A percentile compares a stretch with the other conserved stretches of the same genome.
Conservation (phyloP, 2,329 filamentous ascomycete genomes). For the Aureobasidium uvarum region DNA sequence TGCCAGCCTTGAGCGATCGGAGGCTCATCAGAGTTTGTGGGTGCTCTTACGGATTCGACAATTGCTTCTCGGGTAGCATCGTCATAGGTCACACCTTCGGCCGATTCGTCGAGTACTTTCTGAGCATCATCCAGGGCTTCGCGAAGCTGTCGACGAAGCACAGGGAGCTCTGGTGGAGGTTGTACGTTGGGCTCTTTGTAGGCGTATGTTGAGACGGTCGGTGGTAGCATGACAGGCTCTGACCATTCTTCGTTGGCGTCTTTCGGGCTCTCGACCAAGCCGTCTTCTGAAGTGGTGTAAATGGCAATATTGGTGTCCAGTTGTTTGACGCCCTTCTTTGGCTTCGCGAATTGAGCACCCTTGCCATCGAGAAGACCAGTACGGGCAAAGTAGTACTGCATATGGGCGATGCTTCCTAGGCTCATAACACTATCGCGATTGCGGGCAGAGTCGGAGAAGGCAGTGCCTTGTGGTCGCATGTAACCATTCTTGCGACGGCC, state of each 20-base stretch:
- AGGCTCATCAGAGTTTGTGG: conserved; percentile 29
- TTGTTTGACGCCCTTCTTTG: conserved; percentile 51
- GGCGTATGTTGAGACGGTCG: conserved; percentile 94
- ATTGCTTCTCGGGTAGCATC: conserved; percentile 22
- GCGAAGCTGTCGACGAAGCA: conserved; percentile 69
- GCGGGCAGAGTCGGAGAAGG: conserved; percentile 86
- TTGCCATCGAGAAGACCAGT: conserved; percentile 93
- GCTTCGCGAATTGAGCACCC: conserved; percentile 77
- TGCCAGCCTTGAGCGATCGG: conserved; percentile 63
- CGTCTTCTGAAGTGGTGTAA: conserved; percentile 11
- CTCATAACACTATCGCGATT: conserved; percentile 95
- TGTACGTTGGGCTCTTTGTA: conserved; percentile 77
- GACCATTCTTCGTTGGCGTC: conserved; percentile 53
- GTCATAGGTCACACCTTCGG: not conserved
- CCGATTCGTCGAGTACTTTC: conserved; percentile 60
- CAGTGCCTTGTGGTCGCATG: conserved; percentile 79
- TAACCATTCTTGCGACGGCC: conserved; percentile 68
- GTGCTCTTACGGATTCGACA: conserved; percentile 36
- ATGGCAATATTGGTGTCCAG: conserved; percentile 4
- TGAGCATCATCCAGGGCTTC: conserved; percentile 67
- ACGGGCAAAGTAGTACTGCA: conserved; percentile 97
- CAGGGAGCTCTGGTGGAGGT: conserved; percentile 76
- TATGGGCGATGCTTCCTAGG: conserved; percentile 90
- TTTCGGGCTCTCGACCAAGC: conserved; percentile 30
- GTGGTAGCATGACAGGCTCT: conserved; percentile 83